Evolutionary conservation across 2,329 filamentous ascomycete genomes (phyloP).

Genomic region (Fusarium sp.): DNA sequence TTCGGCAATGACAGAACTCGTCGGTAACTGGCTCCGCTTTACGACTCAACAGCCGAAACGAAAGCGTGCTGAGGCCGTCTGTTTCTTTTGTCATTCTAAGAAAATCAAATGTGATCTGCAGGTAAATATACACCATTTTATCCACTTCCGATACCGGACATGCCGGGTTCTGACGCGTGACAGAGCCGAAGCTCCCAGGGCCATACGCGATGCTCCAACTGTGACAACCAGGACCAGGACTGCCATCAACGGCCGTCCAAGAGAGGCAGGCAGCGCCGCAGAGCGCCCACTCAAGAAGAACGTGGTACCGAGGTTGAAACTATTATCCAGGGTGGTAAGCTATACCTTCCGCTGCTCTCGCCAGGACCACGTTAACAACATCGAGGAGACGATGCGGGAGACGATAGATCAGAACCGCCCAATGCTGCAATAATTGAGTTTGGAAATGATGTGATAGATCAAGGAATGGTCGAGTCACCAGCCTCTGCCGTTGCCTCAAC

Average conservation of each 20-base stretch:
- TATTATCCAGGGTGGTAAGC: background rate
- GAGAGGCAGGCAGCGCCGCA: conserved; percentile 42
- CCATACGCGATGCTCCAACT: conserved; percentile 49
- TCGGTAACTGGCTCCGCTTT: conserved; percentile 53
- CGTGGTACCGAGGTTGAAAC: background rate
- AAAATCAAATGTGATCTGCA: conserved; percentile 55
- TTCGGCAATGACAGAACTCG: conserved; percentile 48
- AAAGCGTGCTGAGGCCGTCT: conserved; percentile 49
- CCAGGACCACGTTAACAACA: too few species aligned
- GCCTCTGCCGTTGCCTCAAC: too few species aligned
- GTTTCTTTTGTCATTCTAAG: conserved; percentile 53
- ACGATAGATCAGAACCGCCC: too few species aligned
- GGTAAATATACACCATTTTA: conserved; percentile 11
- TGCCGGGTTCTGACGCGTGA: background rate
- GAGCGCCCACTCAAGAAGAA: conserved; percentile 4
- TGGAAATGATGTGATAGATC: too few species aligned
- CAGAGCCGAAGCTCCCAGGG: conserved; percentile 44
- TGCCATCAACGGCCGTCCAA: conserved; percentile 51
- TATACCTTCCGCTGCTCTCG: too few species aligned
- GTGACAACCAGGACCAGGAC: conserved; percentile 44
- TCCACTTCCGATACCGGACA: background rate
- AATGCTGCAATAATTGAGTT: too few species aligned
- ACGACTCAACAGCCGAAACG: conserved; percentile 50
- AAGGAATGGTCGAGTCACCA: too few species aligned
- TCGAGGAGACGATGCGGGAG: too few species aligned